Percentiles rank a stretch among this genome's conserved stretches.
These are phyloP conservation scores for grape (Vitis vinifera) DNA, from an alignment of 164 flowering plant genomes.

Conservation along the genomic window ASM3070453v1 NC_081818.1:6245501-6246000, in stretches of 20 bases:
- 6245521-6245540: background rate
- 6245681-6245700: slow-evolving; percentile 48
- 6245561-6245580: slow-evolving; percentile 45
- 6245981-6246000: slow-evolving; percentile 48
- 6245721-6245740: background rate
- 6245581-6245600: slow-evolving; percentile 50
- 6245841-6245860: slow-evolving; percentile 20
- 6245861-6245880: slow-evolving; percentile 27
- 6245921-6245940: slow-evolving; percentile 41
- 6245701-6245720: background rate
- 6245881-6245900: slow-evolving; percentile 36
- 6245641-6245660: slow-evolving; percentile 46
- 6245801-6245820: slow-evolving; percentile 27
- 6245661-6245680: slow-evolving; percentile 64
- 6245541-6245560: slow-evolving; percentile 22
- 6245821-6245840: slow-evolving; percentile 30
- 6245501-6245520: too few relatives aligned
- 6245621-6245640: slow-evolving; percentile 52
- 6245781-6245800: slow-evolving; percentile 40
- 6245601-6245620: slow-evolving; percentile 57
- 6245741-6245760: background rate
- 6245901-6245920: slow-evolving; percentile 42
- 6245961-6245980: slow-evolving; percentile 37
- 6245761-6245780: slow-evolving; percentile 30
- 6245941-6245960: slow-evolving; percentile 34